A percentile compares a stretch with the other conserved stretches of the same genome.
Conservation (phyloP, 116 monocot genomes). For the Zostera marina region DNA sequence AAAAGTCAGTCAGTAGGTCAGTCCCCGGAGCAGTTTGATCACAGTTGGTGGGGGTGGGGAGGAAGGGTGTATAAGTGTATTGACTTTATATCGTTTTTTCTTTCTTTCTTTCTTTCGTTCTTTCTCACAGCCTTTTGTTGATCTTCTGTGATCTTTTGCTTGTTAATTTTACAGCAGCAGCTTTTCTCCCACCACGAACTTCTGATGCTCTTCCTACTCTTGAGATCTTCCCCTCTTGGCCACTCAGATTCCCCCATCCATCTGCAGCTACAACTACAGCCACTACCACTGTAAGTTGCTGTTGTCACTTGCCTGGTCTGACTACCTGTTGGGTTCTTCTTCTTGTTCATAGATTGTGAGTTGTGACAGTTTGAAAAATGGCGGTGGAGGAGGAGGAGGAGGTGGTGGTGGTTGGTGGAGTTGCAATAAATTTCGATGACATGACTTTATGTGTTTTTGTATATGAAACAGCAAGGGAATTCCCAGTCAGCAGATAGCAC, state of each 20-base stretch:
- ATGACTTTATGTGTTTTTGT: neutral
- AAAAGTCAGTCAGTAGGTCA: too few relatives aligned
- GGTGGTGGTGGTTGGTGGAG: neutral
- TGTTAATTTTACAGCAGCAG: constrained; percentile 27
- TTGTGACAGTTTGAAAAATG: neutral
- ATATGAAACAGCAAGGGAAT: constrained; percentile 2
- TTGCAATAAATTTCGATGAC: constrained; percentile 1
- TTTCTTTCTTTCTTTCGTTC: too few relatives aligned
- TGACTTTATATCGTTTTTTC: constrained; percentile 11
- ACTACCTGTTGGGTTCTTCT: too few relatives aligned
- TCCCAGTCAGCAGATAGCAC: constrained; percentile 55
- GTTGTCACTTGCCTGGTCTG: too few relatives aligned
- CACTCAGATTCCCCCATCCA: constrained; percentile 50
- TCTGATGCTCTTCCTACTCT: constrained; percentile 76
- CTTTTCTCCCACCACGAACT: constrained; percentile 39
- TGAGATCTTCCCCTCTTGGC: constrained; percentile 93
- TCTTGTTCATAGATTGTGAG: neutral
- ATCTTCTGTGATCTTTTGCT: constrained; percentile 25
- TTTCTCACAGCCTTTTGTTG: constrained; percentile 13
- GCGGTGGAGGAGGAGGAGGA: too few relatives aligned
- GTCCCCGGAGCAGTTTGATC: too few relatives aligned
- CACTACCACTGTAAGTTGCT: too few relatives aligned
- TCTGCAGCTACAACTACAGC: too few relatives aligned
- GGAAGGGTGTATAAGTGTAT: too few relatives aligned
- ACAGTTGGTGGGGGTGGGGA: constrained; percentile 5